These are phyloP conservation scores for Acorus gramineus DNA, from an alignment of 106 monocot species.

Conservation along the genomic window DNA sequence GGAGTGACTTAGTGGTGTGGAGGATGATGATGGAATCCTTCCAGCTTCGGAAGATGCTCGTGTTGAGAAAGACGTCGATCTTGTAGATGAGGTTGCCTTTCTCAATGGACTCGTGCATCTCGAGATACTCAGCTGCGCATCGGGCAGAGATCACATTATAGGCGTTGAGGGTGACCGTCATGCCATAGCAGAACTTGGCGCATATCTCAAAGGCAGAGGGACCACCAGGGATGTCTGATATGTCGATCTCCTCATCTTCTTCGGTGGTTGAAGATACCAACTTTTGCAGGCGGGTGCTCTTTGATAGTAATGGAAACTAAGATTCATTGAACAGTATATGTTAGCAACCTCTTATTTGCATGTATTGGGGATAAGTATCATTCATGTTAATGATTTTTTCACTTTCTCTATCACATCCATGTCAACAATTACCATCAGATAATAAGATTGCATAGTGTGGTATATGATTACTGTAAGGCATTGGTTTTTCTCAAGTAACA, in stretches of 20 bases:
- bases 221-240: conserved; percentile 75
- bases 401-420: no score
- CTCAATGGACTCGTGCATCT: conserved; percentile 64
- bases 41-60: conserved; percentile 64
- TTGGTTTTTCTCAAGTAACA: no score
- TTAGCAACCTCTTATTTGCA: no score
- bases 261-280: conserved; percentile 27
- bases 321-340: no score
- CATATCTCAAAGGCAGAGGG: conserved; percentile 78
- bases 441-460: no score
- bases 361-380: no score
- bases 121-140: conserved; percentile 73
- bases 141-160: conserved; percentile 71
- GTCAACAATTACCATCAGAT: no score
- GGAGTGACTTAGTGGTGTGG: conserved; percentile 44
- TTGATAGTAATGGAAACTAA: conserved; percentile 73
- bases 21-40: conserved; percentile 76
- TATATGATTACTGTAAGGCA: no score
- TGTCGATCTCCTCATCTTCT: conserved; percentile 39
- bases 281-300: conserved; percentile 45
- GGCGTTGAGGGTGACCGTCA: conserved; percentile 74
- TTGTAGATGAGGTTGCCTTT: conserved; percentile 84
- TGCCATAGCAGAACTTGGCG: conserved; percentile 87
- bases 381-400: no score
- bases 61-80: conserved; percentile 69